Percentiles rank a stretch among this genome's conserved stretches.
These are phyloP conservation scores for Hypoxylon sp. DNA, from an alignment of 2,329 filamentous ascomycete genomes.

Conservation along the genomic window DNA sequence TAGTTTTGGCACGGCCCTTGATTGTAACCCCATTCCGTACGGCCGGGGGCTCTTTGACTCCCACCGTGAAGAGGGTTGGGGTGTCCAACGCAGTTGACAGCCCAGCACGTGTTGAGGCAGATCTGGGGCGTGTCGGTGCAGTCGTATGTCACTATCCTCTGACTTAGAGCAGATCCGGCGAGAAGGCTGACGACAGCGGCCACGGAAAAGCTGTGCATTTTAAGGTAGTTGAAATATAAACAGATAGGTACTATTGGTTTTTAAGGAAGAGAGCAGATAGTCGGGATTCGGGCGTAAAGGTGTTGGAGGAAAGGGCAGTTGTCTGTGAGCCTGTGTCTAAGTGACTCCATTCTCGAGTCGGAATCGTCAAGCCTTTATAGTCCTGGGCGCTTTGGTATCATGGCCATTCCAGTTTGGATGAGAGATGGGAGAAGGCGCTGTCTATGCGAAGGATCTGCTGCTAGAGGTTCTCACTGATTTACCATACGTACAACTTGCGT, in stretches of 20 bases:
- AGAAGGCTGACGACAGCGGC: not conserved
- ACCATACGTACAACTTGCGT: not conserved
- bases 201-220: not conserved
- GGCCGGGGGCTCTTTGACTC: not conserved
- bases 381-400: not conserved
- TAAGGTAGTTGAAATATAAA: not conserved
- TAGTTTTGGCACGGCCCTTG: not conserved
- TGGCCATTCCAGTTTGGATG: not conserved
- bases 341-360: not conserved
- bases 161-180: not conserved
- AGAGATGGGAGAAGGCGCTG: not conserved
- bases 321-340: not conserved
- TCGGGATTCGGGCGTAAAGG: not conserved
- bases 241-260: not conserved
- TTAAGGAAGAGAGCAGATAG: not conserved
- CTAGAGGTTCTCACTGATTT: not conserved
- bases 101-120: conserved; percentile 13
- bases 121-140: conserved; percentile 5
- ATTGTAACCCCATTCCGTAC: not conserved
- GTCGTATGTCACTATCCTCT: conserved; percentile 1
- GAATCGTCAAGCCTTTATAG: not conserved
- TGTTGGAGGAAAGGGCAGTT: not conserved
- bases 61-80: conserved; percentile 3
- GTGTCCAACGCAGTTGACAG: not conserved
- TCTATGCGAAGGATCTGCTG: not conserved